Percentiles rank a stretch among this genome's conserved stretches.
phyloP scores from a whole-genome alignment of 331 rosid genomes.

The Arachis monticola region DNA sequence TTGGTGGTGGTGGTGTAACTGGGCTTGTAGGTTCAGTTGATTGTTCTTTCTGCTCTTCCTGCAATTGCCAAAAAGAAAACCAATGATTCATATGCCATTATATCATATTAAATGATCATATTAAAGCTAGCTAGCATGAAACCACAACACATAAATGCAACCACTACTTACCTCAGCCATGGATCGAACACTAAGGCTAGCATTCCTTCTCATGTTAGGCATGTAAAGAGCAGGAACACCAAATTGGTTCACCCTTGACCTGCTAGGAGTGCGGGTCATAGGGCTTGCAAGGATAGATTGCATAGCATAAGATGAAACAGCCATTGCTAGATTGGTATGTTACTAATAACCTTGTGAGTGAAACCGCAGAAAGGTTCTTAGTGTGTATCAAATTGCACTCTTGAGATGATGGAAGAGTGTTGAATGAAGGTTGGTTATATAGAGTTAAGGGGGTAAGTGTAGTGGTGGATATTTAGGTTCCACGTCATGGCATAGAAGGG shows the following conservation, averaged over 20 bases:
- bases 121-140: not conserved
- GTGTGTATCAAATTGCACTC: not conserved
- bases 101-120: not conserved
- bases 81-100: not conserved
- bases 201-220: constrained; percentile 34
- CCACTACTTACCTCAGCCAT: constrained; percentile 48
- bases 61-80: not conserved
- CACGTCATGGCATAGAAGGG: constrained; percentile 38
- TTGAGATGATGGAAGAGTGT: not conserved
- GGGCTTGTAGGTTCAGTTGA: constrained; percentile 10
- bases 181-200: constrained; percentile 46
- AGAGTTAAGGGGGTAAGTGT: constrained; percentile 29
- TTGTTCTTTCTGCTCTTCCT: constrained; percentile 42
- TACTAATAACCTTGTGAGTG: no score
- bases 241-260: constrained; percentile 42
- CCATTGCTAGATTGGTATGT: constrained; percentile 38
- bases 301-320: constrained; percentile 45
- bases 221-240: constrained; percentile 26
- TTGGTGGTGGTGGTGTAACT: constrained; percentile 31
- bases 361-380: no score
- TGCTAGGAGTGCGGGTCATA: not conserved
- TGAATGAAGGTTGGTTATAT: constrained; percentile 37
- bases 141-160: not conserved
- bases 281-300: constrained; percentile 50
- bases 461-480: constrained; percentile 50